Evolutionary conservation across 2,329 filamentous ascomycete species (phyloP).

Genomic region (Phoma sp.): DNA sequence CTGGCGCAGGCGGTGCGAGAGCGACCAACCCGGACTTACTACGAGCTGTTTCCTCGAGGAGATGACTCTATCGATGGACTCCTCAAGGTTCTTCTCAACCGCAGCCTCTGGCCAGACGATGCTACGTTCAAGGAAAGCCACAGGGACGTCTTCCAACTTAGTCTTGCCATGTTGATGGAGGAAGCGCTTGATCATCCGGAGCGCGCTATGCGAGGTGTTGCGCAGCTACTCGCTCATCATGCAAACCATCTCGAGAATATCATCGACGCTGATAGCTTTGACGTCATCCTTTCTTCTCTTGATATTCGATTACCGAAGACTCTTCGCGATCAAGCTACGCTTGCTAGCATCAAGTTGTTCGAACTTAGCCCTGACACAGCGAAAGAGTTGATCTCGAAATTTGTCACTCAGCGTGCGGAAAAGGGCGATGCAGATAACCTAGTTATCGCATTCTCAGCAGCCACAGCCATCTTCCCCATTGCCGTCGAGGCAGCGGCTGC

Average conservation of each 20-base stretch:
- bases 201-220: constrained; percentile 66
- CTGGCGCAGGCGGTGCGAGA: constrained; percentile 50
- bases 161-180: constrained; percentile 89
- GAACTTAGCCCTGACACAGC: constrained; percentile 77
- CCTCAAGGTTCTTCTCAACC: constrained; percentile 52
- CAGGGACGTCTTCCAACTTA: constrained; percentile 72
- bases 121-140: constrained; percentile 55
- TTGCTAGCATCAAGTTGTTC: constrained; percentile 84
- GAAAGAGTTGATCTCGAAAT: constrained; percentile 72
- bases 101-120: constrained; percentile 51
- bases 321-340: constrained; percentile 80
- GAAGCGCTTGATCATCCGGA: constrained; percentile 78
- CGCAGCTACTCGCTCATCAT: constrained; percentile 64
- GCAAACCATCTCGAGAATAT: constrained; percentile 63
- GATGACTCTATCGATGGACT: constrained; percentile 56
- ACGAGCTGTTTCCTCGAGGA: constrained; percentile 54
- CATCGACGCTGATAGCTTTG: constrained; percentile 77
- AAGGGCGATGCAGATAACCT: constrained; percentile 86
- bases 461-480: constrained; percentile 85
- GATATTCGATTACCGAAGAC: constrained; percentile 80
- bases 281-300: constrained; percentile 84
- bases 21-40: constrained; percentile 53
- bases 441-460: constrained; percentile 92
- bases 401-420: constrained; percentile 75
- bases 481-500: constrained; percentile 76